phyloP scores from a whole-genome alignment of 164 flowering plant genomes.

The Vitis cinerea region DNA sequence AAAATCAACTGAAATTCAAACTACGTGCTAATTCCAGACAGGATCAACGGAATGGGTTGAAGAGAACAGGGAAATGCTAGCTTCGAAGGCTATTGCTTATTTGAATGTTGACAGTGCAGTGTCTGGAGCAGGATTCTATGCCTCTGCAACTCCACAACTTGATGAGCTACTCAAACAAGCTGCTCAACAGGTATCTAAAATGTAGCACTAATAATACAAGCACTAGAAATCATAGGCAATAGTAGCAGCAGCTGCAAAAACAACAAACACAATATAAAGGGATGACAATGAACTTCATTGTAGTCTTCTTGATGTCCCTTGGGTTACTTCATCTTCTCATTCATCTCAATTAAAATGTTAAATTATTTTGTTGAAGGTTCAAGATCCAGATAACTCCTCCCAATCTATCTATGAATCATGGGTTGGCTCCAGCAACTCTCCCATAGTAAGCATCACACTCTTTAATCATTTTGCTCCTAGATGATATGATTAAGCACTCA shows the following conservation, averaged over 20 bases:
- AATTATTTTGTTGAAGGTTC: constrained; percentile 45
- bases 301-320: background rate
- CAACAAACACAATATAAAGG: background rate
- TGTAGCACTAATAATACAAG: background rate
- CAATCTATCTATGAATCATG: constrained; percentile 64
- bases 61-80: constrained; percentile 68
- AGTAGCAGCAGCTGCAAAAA: background rate
- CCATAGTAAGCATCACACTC: constrained; percentile 32
- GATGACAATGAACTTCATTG: too few species aligned
- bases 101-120: constrained; percentile 70
- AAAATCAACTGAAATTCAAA: background rate
- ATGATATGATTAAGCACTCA: background rate
- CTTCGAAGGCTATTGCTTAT: constrained; percentile 69
- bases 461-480: background rate
- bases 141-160: constrained; percentile 80
- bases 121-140: constrained; percentile 55
- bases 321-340: background rate
- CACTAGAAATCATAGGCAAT: background rate
- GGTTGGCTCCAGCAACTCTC: constrained; percentile 34
- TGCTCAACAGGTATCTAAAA: constrained; percentile 51
- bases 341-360: too few species aligned
- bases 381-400: constrained; percentile 70
- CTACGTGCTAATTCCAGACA: constrained; percentile 30
- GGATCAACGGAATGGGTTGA: constrained; percentile 91
- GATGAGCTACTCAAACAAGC: constrained; percentile 63